Evolutionary conservation across 2,329 filamentous ascomycete species (phyloP), one percentile per base, ranked within the genome.

Genomic region (Penicillium sclerotigenum): DNA sequence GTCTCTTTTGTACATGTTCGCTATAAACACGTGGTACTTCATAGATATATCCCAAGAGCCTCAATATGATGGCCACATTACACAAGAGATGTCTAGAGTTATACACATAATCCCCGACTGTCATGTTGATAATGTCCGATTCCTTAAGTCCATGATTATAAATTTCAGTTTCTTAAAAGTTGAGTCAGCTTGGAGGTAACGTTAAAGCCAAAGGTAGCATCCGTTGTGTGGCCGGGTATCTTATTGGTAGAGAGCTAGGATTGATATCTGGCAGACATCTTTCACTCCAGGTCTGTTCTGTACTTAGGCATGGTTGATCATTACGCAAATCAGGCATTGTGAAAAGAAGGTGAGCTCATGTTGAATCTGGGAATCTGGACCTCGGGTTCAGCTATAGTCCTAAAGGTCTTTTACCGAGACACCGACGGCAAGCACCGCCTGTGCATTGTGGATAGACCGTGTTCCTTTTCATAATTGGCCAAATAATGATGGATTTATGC

Each of bases 351-450:
- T 22, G 24, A 26, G 13, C 29, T 13, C 31, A 53, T 20, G 13
- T 37, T n/a, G 29, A 50, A 50, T 41, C 43, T 40, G 24, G 36
- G 22, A 26, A 46, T 56, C 36, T 45, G 34, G 37, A 16, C 28
- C 47, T 61, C 51, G 42, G 57, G 51, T 50, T 61, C 54, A 55
- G 57, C 57, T 54, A 34, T 7, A 26, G 10, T 40, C 29, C 10
- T 14, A 18, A 4, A 11, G 37, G 33, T 37, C 28, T 26, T n/a
- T 42, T 43, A 51, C 46, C 28, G 26, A 50, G 62, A 64, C 59
- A 64, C 62, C 62, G 62, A 65, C 62, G 61, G 61, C 59, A 56
- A 58, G 40, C 46, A 37, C 62, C 62, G 59, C 45, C 18, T 2
- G 28, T 11, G n/a, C 55, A 59, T 43, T 56, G 45, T 54, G 52